Base-by-base conservation (phyloP, 1,284 basidiomycete genomes). In the Apiotrichum gracile region DNA sequence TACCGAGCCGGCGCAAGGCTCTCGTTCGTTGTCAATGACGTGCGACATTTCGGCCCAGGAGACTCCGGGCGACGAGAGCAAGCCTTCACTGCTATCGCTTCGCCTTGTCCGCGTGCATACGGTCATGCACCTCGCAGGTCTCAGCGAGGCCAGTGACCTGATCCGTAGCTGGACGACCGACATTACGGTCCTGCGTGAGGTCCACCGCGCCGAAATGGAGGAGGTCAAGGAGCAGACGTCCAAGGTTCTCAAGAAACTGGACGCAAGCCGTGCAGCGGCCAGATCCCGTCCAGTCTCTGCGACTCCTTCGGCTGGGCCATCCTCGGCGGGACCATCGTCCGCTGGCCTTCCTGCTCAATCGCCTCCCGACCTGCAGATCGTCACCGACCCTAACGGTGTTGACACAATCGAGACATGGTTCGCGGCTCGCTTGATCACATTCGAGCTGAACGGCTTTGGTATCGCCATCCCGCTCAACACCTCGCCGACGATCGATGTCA, bases 81-180 rank as follows among this genome's bases (percentile, higher is more conserved):
- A 52, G 40, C 55, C 65, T 10, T 58, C 71, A 22, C 54, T 62
- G 38, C 59, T 79, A 17, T 77, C 83, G 39, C 58, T 91, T 27
- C 72, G 75, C 1, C 72, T 92, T 24, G 82, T 81, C 7, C 87
- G 86, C 68, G 83, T 90, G 7, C 89, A 94, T 67, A 89, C 91
- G 1, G 87, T 93, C 43, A 85, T 93, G 85, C 90, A 92, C 69
- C 85, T 91, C 17, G 88, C 87, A 55, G 91, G 91, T 0, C 84
- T 94, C 47, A 85, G 86, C 31, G 88, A 92, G 66, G 76, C 94
- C 13, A 87, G 86, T 16, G 91, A 94, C 68, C 87, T 92, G 53
- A 74, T 92, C 45, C 87, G 91, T 65, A 82, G 91, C 49, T 64
- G 66, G 61, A 65, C 88, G 82, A 80, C 82, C 7, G 91, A 94